A percentile compares a stretch with the other conserved stretches of the same genome.
Evolutionary conservation across 257 asterid species (phyloP).

Genomic region (Solanum medicagineum): DNA sequence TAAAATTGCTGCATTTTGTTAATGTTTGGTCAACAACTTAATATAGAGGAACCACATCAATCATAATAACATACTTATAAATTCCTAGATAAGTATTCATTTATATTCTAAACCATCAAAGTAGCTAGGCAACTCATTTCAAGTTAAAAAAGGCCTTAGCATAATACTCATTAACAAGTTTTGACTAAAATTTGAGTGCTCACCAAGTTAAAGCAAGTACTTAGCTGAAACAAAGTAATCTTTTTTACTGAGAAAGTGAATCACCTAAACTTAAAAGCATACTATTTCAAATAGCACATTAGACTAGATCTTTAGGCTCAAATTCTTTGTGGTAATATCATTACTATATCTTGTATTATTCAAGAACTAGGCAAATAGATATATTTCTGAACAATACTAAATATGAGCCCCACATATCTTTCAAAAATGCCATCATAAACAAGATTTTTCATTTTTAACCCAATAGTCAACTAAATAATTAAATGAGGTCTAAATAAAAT

Average conservation of each 20-base stretch:
- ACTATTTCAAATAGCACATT: not conserved
- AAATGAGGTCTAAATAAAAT: not conserved
- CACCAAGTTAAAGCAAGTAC: not conserved
- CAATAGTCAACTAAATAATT: not conserved
- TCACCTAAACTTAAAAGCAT: not conserved
- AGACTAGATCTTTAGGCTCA: not conserved
- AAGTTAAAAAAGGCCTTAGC: not conserved
- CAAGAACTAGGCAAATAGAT: not conserved
- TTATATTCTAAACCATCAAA: not conserved
- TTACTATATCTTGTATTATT: not conserved
- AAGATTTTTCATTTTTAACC: not conserved
- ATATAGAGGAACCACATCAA: not conserved
- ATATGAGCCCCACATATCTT: not conserved
- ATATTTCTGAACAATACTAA: not conserved
- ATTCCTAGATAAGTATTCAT: not conserved
- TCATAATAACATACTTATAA: not conserved
- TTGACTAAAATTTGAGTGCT: not conserved
- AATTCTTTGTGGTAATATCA: not conserved
- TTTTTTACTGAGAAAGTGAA: not conserved
- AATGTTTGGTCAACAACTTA: not conserved
- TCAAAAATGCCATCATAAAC: not conserved
- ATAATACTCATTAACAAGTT: not conserved
- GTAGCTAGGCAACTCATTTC: not conserved
- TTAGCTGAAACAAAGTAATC: not conserved
- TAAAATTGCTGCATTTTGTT: constrained; percentile 16